Evolutionary conservation across 306 rosid species (phyloP).

Genomic region (Malus sieversii): DNA sequence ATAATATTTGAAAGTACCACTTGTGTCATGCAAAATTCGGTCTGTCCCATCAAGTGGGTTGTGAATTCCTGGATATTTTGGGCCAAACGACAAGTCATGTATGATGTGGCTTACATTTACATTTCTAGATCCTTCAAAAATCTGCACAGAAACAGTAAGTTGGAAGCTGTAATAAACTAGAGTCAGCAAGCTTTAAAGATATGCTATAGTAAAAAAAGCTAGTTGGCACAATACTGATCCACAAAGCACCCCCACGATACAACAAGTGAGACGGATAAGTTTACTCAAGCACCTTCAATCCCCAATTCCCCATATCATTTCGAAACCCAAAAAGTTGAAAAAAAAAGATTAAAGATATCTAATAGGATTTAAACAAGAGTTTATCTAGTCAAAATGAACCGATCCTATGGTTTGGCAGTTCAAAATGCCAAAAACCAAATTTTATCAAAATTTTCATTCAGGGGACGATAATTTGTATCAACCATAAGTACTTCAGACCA

Average conservation of each 20-base stretch:
- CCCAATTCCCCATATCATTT: neutral
- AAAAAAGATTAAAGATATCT: neutral
- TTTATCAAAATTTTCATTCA: neutral
- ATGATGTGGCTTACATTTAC: slow-evolving; percentile 88
- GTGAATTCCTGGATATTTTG: slow-evolving; percentile 95
- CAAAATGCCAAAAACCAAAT: neutral
- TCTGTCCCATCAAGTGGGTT: slow-evolving; percentile 85
- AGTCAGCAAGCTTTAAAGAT: neutral
- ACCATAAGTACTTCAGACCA: neutral
- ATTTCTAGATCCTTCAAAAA: slow-evolving; percentile 69
- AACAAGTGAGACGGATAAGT: neutral
- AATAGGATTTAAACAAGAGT: neutral
- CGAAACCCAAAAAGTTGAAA: neutral
- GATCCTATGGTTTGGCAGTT: neutral
- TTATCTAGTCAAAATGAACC: neutral
- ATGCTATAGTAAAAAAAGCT: neutral
- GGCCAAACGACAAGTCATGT: slow-evolving; percentile 97
- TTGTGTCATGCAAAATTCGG: slow-evolving; percentile 64
- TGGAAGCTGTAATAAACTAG: neutral
- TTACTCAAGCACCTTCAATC: neutral
- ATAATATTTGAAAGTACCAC: slow-evolving; percentile 96
- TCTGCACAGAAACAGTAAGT: slow-evolving; percentile 46
- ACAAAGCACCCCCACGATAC: neutral
- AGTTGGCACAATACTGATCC: neutral
- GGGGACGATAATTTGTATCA: neutral